Conservation (phyloP, 2,329 filamentous ascomycete genomes). For the Cyphellophora attinorum region DNA sequence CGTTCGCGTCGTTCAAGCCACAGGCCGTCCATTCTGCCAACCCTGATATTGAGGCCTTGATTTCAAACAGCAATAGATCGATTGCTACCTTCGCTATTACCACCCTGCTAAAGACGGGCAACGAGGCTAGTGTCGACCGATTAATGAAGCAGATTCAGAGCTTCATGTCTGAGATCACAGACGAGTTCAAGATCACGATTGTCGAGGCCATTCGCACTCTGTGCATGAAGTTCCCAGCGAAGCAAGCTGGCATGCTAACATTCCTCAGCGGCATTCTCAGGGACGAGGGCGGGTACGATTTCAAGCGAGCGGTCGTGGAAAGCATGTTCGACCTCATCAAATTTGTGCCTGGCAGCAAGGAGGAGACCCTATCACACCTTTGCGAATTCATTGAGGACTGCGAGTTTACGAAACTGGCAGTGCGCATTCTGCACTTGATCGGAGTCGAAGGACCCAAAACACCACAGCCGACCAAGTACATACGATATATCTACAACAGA, state of each 20-base stretch:
- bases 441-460: conserved; percentile 93
- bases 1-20: conserved; percentile 94
- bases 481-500: conserved; percentile 98
- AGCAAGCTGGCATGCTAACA: conserved; percentile 93
- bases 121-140: conserved; percentile 91
- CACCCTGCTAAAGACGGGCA: conserved; percentile 94
- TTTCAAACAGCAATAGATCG: conserved; percentile 92
- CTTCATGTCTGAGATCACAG: conserved; percentile 98
- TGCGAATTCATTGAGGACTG: conserved; percentile 99
- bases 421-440: conserved; percentile 87
- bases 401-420: conserved; percentile 95
- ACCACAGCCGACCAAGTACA: conserved; percentile 93
- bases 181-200: conserved; percentile 99
- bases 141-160: conserved; percentile 97
- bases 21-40: conserved; percentile 88
- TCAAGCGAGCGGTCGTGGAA: conserved; percentile 95
- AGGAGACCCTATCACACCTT: conserved; percentile 80
- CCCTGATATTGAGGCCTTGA: conserved; percentile 91
- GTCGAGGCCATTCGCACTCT: conserved; percentile 95
- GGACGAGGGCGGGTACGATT: conserved; percentile 95
- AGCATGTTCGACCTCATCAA: conserved; percentile 99
- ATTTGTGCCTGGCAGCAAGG: conserved; percentile 81
- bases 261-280: conserved; percentile 96
- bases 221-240: conserved; percentile 94
- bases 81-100: conserved; percentile 98